These are phyloP conservation scores for Limonium bicolor DNA, from an alignment of 148 eudicot genomes.

Conservation along the genomic window DNA sequence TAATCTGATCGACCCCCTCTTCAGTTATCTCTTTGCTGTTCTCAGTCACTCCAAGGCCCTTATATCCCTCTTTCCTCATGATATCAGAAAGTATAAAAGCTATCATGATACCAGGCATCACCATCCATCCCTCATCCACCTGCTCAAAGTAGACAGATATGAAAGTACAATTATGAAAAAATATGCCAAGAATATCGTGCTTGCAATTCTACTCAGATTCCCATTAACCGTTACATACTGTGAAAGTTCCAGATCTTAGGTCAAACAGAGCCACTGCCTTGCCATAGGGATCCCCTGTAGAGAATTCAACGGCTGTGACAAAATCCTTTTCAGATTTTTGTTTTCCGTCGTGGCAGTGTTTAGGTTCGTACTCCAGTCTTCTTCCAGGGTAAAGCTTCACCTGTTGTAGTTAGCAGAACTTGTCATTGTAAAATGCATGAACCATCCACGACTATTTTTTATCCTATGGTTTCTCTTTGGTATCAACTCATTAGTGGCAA, in stretches of 20 bases:
- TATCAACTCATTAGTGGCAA: not conserved
- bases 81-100: conserved; percentile 46
- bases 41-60: conserved; percentile 13
- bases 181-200: not conserved
- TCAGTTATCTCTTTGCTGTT: conserved; percentile 3
- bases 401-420: conserved; percentile 16
- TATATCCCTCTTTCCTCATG: conserved; percentile 38
- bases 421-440: not conserved
- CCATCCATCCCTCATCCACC: conserved; percentile 66
- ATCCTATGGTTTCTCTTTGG: not conserved
- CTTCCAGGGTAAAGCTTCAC: conserved; percentile 63
- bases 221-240: conserved; percentile 21
- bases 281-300: conserved; percentile 67
- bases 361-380: conserved; percentile 72
- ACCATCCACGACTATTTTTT: not conserved
- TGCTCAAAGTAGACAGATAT: conserved; percentile 14
- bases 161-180: not conserved
- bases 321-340: conserved; percentile 33
- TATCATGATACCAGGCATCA: conserved; percentile 35
- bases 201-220: too few relatives aligned
- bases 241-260: conserved; percentile 46
- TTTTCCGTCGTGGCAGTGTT: conserved; percentile 28
- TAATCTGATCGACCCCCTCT: conserved; percentile 3
- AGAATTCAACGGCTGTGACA: conserved; percentile 66
- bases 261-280: conserved; percentile 55